phyloP scores from a whole-genome alignment of 78 protist genomes.

The Protostelium mycophagum region DNA sequence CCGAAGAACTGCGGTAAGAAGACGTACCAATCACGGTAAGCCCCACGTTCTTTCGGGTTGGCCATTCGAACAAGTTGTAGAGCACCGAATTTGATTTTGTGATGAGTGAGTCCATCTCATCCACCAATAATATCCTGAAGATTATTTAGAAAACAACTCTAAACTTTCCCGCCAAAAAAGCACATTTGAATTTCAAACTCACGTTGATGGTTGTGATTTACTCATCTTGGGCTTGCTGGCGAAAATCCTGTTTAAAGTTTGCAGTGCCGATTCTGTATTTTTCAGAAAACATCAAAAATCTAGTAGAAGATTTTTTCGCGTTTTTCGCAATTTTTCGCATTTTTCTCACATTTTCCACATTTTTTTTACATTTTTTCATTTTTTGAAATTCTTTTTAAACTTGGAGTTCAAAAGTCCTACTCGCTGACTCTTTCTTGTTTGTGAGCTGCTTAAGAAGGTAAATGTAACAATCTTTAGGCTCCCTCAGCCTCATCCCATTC shows the following conservation, averaged over 20 bases:
- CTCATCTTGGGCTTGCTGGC: background rate
- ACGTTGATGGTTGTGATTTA: background rate
- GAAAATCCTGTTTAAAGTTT: background rate
- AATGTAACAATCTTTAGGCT: slow-evolving; percentile 10
- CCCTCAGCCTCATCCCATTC: slow-evolving; percentile 25
- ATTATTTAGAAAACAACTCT: too few species aligned
- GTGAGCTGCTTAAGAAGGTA: background rate
- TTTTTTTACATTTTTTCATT: too few species aligned
- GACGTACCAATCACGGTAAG: slow-evolving; percentile 32
- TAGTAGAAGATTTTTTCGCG: too few species aligned
- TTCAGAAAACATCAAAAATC: too few species aligned
- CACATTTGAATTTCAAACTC: background rate
- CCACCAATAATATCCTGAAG: slow-evolving; percentile 49
- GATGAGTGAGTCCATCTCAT: slow-evolving; percentile 69
- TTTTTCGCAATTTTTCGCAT: too few species aligned
- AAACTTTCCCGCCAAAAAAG: background rate
- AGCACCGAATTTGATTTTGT: slow-evolving; percentile 61
- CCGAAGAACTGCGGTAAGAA: background rate
- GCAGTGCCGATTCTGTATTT: background rate
- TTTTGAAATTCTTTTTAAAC: too few species aligned
- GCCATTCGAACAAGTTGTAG: slow-evolving; percentile 79
- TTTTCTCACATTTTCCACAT: too few species aligned
- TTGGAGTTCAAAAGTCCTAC: background rate
- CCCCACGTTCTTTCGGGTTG: slow-evolving; percentile 16
- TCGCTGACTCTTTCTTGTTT: background rate